Conservation (phyloP, 371 early-diverging fungal species). For the Lichtheimia ornata region DNA sequence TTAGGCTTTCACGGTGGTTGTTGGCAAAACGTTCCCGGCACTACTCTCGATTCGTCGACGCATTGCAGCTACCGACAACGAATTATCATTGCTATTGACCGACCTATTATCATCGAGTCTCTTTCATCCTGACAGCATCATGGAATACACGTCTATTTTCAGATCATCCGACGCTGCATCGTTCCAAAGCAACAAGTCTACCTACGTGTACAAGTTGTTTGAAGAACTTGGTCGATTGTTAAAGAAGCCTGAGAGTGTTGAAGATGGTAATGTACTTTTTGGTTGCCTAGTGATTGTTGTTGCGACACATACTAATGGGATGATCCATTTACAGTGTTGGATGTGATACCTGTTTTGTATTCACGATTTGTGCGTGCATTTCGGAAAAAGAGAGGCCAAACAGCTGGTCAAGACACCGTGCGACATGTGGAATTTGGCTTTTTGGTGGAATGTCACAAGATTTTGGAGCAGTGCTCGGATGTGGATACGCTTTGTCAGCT, state of each 20-base stretch:
- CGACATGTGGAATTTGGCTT: conserved; percentile 45
- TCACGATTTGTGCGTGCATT: conserved; percentile 28
- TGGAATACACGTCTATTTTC: conserved; percentile 43
- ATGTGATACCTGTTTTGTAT: conserved; percentile 34
- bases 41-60: conserved; percentile 23
- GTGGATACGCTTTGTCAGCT: conserved; percentile 22
- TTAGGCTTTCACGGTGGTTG: conserved; percentile 33
- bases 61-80: not conserved
- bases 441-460: conserved; percentile 26
- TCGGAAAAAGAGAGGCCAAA: conserved; percentile 32
- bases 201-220: conserved; percentile 41
- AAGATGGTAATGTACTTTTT: conserved; percentile 27
- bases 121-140: conserved; percentile 43
- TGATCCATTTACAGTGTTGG: conserved; percentile 19
- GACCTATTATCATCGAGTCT: conserved; percentile 30
- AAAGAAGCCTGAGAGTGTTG: conserved; percentile 12
- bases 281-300: not conserved
- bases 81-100: conserved; percentile 14
- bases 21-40: conserved; percentile 27
- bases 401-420: conserved; percentile 29
- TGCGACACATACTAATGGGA: not conserved
- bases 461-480: conserved; percentile 13
- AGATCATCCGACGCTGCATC: conserved; percentile 14
- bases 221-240: conserved; percentile 29
- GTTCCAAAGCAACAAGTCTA: conserved; percentile 18